Evolutionary conservation across 306 rosid genomes (phyloP), one percentile per base, ranked within the genome.

Genomic region (Canavalia gladiata): DNA sequence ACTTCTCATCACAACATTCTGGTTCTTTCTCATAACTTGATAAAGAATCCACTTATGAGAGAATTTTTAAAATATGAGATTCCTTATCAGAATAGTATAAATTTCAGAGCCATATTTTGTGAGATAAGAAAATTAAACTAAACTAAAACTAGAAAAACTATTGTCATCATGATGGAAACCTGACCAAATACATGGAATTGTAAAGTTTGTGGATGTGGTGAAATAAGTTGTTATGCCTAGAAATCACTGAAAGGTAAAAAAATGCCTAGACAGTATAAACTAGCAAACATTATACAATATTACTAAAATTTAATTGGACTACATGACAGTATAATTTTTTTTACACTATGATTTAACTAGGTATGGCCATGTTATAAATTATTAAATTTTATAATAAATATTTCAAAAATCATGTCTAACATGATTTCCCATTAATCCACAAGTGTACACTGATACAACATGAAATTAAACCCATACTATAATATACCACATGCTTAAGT

Each of bases 151-250:
- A 10, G 34, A 7, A 0, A 31, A 41, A 18, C 62, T 7, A 1
- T 43, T 11, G 55, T 29, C 68, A 49, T 45, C 76, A 45, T 75
- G 74, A 18, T 71, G 37, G 76, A 55, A 64, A 55, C 37, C 57
- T 0, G 47, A 70, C 82, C 76, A 71, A 43, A 81, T 73, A 45
- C 78, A 73, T 73, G n/a, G 18, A 63, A 37, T 46, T 58, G 46
- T n/a, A 25, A 28, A 18, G 42, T 74, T 56, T 74, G 54, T 39
- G 65, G 29, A 56, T 57, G 59, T 33, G 50, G 59, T 33, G 50
- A 13, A 29, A 33, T 31, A 58, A 58, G 42, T 9, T 59, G 41
- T 9, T 63, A 35, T 18, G 33, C 33, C 25, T 1, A 55, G 33
- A 55, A 55, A 55, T 52, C n/a, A 7, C 54, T 3, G 0, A 18